Evolutionary conservation across 2,329 filamentous ascomycete species (phyloP), one percentile per base, ranked within the genome.

Genomic region (Exophiala sideris): DNA sequence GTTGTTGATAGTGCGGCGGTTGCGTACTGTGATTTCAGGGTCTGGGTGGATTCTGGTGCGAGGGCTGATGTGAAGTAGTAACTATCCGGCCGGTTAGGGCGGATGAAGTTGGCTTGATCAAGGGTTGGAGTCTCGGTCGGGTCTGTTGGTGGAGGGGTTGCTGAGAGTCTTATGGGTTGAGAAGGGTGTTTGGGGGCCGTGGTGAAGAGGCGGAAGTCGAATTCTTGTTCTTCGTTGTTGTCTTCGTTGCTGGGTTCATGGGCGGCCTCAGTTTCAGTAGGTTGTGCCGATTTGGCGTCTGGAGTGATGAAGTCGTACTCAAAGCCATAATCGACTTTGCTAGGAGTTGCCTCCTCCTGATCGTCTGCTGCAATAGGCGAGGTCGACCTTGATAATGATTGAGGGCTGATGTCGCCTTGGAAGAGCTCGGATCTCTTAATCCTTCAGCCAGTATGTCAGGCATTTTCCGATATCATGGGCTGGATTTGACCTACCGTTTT

Each of bases 261-360:
- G 14, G 49, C 38, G 29, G 8, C 16, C 39, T 42, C 11, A 33
- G 45, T 12, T 39, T 29, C 40, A 20, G 12, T n/a, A 8, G n/a
- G 35, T 8, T 45, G 35, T 40, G 14, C 38, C 3, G n/a, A 18
- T 7, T 29, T 5, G 8, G 12, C n/a, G 3, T 41, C 7, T n/a
- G 50, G 53, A 6, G 57, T 32, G 24, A 63, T 52, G 46, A 62
- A 60, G 18, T 63, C 61, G 45, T 63, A 63, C 20, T 61, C 52
- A 49, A 63, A 63, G 20, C 61, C 59, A 40, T 63, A 63, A 12
- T 52, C 24, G 24, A 29, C 40, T 12, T 46, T 3, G 9, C 32
- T 29, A 7, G 48, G 9, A 38, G n/a, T n/a, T 39, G 53, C 14
- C 24, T 36, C 33, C 2, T 40, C 14, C 33, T 39, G 40, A 4